A percentile compares a stretch with the other conserved stretches of the same genome.
Evolutionary conservation across 305 asterid species (phyloP).

Genomic region (Withania somnifera): DNA sequence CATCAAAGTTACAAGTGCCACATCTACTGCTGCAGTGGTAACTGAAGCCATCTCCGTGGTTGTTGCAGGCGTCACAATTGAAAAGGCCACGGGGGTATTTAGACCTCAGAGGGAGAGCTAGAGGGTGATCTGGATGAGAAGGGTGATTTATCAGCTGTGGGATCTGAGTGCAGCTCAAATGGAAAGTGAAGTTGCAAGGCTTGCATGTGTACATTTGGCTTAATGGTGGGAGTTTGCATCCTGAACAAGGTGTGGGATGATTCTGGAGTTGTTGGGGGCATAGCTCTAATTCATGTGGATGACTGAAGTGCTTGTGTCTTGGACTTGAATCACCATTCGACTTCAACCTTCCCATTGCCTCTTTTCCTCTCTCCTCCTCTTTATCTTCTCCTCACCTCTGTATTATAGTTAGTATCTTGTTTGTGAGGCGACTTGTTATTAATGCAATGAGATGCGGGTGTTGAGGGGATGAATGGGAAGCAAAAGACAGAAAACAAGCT

Average conservation of each 20-base stretch:
- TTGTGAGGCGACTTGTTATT: not conserved
- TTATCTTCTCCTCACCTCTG: not conserved
- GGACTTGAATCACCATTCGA: not conserved
- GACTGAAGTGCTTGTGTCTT: constrained; percentile 29
- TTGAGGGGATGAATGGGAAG: not conserved
- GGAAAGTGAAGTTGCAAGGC: constrained; percentile 50
- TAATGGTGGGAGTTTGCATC: constrained; percentile 36
- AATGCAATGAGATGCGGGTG: not conserved
- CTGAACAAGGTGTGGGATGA: constrained; percentile 23
- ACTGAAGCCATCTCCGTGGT: constrained; percentile 40
- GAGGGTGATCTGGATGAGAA: constrained; percentile 38
- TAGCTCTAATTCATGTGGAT: constrained; percentile 39
- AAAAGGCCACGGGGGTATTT: constrained; percentile 38
- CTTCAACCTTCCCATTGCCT: constrained; percentile 27
- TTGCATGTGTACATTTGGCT: constrained; percentile 36
- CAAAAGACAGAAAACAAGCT: not conserved
- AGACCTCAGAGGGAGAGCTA: constrained; percentile 25
- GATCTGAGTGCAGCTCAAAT: constrained; percentile 33
- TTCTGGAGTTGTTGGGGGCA: constrained; percentile 11
- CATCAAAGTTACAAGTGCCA: constrained; percentile 37
- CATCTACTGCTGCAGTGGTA: constrained; percentile 59
- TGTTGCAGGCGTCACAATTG: constrained; percentile 58
- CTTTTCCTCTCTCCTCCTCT: not conserved
- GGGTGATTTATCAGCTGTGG: constrained; percentile 49
- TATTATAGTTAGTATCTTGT: not conserved